phyloP scores from a whole-genome alignment of 495 filamentous ascomycete genomes.

The Penicillium simplicissimum region DNA sequence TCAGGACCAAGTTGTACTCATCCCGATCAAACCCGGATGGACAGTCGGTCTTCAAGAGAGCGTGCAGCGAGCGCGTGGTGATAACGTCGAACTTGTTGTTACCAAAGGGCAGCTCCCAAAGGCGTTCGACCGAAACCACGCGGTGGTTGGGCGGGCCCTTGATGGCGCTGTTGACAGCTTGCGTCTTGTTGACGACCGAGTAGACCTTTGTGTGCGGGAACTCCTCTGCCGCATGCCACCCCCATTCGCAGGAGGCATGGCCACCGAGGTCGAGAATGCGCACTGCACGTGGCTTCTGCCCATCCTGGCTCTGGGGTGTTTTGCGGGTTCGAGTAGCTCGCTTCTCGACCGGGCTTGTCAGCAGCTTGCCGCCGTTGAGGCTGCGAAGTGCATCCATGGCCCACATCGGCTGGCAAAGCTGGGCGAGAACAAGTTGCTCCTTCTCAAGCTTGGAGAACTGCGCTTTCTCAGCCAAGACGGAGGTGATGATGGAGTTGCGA shows the following conservation, averaged over 20 bases:
- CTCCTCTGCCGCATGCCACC: conserved; percentile 84
- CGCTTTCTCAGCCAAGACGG: conserved; percentile 46
- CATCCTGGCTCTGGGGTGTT: conserved; percentile 7
- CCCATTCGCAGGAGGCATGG: conserved; percentile 86
- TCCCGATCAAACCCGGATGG: conserved; percentile 58
- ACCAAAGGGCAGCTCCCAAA: conserved; percentile 83
- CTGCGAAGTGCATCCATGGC: conserved; percentile 74
- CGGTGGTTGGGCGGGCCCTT: conserved; percentile 86
- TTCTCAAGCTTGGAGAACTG: conserved; percentile 62
- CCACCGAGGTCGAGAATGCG: conserved; percentile 89
- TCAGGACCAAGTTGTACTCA: conserved; percentile 84
- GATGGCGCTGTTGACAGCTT: conserved; percentile 66
- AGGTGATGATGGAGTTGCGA: conserved; percentile 49
- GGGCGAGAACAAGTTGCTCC: conserved; percentile 74
- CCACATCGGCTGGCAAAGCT: conserved; percentile 76
- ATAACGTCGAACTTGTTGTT: conserved; percentile 90
- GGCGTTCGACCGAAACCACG: conserved; percentile 67
- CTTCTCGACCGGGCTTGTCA: conserved; percentile 72
- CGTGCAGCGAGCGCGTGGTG: conserved; percentile 84
- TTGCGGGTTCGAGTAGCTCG: conserved; percentile 37
- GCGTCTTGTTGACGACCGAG: conserved; percentile 74
- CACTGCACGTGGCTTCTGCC: conserved; percentile 23
- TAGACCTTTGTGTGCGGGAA: conserved; percentile 83
- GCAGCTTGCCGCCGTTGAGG: conserved; percentile 77
- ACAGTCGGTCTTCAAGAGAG: conserved; percentile 69